Conservation (phyloP, 2,329 filamentous ascomycete species). For the Pseudocercospora fijiensis region DNA sequence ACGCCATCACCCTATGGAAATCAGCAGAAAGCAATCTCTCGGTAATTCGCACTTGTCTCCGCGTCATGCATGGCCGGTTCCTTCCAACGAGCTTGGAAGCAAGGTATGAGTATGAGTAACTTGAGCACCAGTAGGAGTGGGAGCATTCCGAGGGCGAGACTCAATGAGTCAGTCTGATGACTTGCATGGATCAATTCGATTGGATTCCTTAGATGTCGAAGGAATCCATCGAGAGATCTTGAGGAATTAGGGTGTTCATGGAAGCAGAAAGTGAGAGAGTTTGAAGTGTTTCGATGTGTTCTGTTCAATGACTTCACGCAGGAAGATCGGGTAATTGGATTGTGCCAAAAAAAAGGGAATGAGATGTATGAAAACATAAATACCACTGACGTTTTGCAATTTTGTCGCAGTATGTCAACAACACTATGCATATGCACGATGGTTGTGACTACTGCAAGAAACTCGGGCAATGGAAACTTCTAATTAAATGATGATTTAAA, state of each 20-base stretch:
- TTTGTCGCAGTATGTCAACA: too few species aligned
- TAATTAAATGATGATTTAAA: too few species aligned
- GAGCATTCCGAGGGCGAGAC: not conserved
- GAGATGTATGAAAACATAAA: too few species aligned
- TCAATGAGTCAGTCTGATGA: not conserved
- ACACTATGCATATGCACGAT: too few species aligned
- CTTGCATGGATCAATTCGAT: not conserved
- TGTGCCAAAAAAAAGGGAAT: too few species aligned
- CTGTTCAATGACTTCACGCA: too few species aligned
- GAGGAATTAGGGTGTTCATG: not conserved
- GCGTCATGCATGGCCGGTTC: conserved; percentile 14
- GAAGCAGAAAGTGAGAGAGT: not conserved
- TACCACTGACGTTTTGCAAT: too few species aligned
- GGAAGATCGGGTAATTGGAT: too few species aligned
- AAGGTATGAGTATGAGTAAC: not conserved
- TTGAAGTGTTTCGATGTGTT: too few species aligned
- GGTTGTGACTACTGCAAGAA: too few species aligned
- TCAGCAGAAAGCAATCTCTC: conserved; percentile 17
- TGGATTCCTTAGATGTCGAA: not conserved
- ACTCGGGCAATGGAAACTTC: too few species aligned
- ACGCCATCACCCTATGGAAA: conserved; percentile 16
- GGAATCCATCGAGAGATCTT: not conserved
- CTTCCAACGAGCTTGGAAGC: conserved; percentile 10
- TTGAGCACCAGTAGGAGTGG: not conserved
- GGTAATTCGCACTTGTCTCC: conserved; percentile 21